Conservation (phyloP, 768 basidiomycete genomes). For the Pleurotus platypus region DNA sequence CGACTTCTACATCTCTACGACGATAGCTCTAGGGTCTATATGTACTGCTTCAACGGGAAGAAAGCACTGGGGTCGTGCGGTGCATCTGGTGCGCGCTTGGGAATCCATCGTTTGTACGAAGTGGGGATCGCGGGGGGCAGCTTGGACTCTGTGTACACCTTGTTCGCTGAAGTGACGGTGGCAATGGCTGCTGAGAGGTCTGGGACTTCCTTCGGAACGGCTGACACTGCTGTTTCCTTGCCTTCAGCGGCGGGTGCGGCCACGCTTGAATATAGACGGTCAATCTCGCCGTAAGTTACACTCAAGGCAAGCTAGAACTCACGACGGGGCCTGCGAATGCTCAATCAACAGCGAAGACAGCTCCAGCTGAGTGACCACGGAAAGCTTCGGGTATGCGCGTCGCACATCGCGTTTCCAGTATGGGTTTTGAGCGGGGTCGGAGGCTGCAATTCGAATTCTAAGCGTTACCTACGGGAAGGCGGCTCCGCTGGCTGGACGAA, state of each 20-base stretch:
- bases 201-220: constrained; percentile 37
- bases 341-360: constrained; percentile 79
- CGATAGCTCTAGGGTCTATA: constrained; percentile 21
- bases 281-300: too few species aligned
- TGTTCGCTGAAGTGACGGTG: constrained; percentile 51
- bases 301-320: constrained; percentile 25
- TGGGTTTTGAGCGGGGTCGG: constrained; percentile 83
- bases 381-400: constrained; percentile 88
- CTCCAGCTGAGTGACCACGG: constrained; percentile 81
- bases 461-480: not conserved
- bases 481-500: not conserved
- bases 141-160: constrained; percentile 56
- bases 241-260: constrained; percentile 42
- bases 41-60: constrained; percentile 79
- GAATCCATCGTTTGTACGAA: constrained; percentile 70
- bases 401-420: constrained; percentile 98
- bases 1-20: not conserved
- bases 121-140: constrained; percentile 76
- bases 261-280: constrained; percentile 33
- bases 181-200: constrained; percentile 74
- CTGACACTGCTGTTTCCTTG: constrained; percentile 37
- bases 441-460: constrained; percentile 43
- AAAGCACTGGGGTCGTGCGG: constrained; percentile 81
- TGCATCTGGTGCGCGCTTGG: constrained; percentile 67
- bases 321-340: constrained; percentile 66